Conservation (phyloP, 495 filamentous ascomycete genomes). For the Aspergillus haitiensis region DNA sequence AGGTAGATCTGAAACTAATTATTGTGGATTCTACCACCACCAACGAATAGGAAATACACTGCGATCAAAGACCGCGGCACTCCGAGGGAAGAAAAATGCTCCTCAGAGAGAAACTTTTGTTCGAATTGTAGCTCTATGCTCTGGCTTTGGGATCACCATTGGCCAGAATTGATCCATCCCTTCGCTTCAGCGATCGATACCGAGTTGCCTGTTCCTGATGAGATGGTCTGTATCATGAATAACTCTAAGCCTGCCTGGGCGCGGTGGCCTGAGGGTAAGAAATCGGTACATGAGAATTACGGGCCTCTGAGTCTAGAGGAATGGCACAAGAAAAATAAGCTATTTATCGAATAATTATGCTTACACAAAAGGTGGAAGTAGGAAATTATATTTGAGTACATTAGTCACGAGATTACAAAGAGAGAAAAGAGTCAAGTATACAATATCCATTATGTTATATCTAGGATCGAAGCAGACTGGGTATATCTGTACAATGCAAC, state of each 20-base stretch:
- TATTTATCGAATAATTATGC: slow-evolving; percentile 26
- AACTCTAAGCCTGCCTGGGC: slow-evolving; percentile 53
- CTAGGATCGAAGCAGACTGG: not conserved
- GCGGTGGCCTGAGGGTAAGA: slow-evolving; percentile 53
- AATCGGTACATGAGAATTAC: slow-evolving; percentile 46
- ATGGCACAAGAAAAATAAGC: slow-evolving; percentile 53
- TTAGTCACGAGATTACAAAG: not conserved
- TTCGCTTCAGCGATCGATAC: slow-evolving; percentile 60
- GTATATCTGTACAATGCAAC: not conserved
- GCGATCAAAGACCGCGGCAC: slow-evolving; percentile 53
- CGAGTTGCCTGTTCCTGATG: slow-evolving; percentile 49
- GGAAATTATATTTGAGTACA: not conserved
- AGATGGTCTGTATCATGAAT: slow-evolving; percentile 54
- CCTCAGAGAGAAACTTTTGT: slow-evolving; percentile 55
- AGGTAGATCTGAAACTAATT: not conserved
- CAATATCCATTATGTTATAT: slow-evolving; percentile 6
- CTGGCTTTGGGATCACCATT: slow-evolving; percentile 50
- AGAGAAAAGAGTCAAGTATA: not conserved
- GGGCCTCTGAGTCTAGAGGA: slow-evolving; percentile 47
- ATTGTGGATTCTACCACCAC: no score
- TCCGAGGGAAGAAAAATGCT: slow-evolving; percentile 40
- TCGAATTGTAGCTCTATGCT: slow-evolving; percentile 54
- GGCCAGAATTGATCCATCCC: slow-evolving; percentile 58
- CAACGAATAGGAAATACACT: slow-evolving; percentile 45
- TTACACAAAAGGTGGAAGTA: not conserved